Conservation (phyloP, 495 filamentous ascomycete species). For the Cetradonia linearis region DNA sequence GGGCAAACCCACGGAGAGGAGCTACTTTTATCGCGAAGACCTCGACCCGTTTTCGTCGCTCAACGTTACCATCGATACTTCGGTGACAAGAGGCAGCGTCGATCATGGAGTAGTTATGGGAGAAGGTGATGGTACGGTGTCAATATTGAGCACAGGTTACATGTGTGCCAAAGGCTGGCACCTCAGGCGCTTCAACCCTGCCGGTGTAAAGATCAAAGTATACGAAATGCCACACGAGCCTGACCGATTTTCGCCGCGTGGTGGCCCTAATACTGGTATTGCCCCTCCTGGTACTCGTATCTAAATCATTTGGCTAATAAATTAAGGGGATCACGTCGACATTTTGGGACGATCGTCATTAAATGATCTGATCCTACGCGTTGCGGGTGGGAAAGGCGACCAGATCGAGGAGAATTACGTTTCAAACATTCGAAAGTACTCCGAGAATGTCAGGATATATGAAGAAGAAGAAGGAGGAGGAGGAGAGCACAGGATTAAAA, state of each 20-base stretch:
- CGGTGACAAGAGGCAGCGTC: conserved; percentile 49
- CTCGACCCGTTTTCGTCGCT: conserved; percentile 51
- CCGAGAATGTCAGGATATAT: conserved; percentile 66
- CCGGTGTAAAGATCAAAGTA: conserved; percentile 65
- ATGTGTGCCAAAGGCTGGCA: conserved; percentile 93
- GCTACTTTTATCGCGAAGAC: conserved; percentile 81
- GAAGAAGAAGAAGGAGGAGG: conserved; percentile 48
- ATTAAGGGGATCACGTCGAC: conserved; percentile 79
- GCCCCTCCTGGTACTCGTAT: not conserved
- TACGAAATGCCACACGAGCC: conserved; percentile 97
- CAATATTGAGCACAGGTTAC: conserved; percentile 76
- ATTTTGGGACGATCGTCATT: conserved; percentile 81
- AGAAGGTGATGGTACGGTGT: conserved; percentile 93
- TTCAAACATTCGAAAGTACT: conserved; percentile 72
- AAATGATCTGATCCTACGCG: conserved; percentile 80
- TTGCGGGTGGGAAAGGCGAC: conserved; percentile 81
- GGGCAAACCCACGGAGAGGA: conserved; percentile 80
- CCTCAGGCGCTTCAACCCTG: conserved; percentile 88
- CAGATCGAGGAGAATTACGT: conserved; percentile 66
- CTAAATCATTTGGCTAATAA: not conserved
- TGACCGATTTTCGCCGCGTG: conserved; percentile 78
- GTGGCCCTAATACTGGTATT: conserved; percentile 82
- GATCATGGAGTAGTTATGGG: conserved; percentile 88
- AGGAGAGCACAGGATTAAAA: not conserved
- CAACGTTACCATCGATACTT: conserved; percentile 87